Evolutionary conservation across 1,139 yeast genomes (phyloP).

Genomic region (Nakaseomyces sp.): DNA sequence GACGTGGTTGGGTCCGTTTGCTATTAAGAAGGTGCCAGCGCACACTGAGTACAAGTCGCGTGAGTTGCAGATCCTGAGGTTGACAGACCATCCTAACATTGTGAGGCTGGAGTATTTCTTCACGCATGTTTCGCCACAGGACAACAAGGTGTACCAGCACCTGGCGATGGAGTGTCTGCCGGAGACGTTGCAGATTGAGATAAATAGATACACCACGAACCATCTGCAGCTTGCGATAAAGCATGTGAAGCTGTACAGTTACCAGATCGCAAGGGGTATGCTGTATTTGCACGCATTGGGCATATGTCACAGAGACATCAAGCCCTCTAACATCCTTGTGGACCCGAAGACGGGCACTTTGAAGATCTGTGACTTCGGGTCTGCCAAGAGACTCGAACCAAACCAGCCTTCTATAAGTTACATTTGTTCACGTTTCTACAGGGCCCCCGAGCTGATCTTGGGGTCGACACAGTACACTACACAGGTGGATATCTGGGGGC

Average conservation of each 20-base stretch:
- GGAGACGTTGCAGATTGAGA: constrained; percentile 67
- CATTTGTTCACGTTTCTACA: constrained; percentile 69
- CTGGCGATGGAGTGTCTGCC: constrained; percentile 81
- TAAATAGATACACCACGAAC: constrained; percentile 56
- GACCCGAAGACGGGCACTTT: constrained; percentile 58
- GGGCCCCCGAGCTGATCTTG: constrained; percentile 76
- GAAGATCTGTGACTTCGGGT: constrained; percentile 76
- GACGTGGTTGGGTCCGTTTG: constrained; percentile 69
- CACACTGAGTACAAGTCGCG: constrained; percentile 77
- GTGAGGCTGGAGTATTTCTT: constrained; percentile 62
- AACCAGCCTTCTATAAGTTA: constrained; percentile 70
- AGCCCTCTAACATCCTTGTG: constrained; percentile 69
- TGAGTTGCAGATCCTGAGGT: constrained; percentile 64
- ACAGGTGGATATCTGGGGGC: constrained; percentile 77
- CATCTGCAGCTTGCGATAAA: constrained; percentile 60
- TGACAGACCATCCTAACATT: constrained; percentile 71
- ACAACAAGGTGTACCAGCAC: constrained; percentile 62
- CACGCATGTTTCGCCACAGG: constrained; percentile 46
- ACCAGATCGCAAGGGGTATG: constrained; percentile 76
- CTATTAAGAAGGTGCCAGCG: constrained; percentile 74
- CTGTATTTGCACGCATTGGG: constrained; percentile 71
- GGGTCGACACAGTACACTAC: constrained; percentile 71
- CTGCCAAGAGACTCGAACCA: constrained; percentile 67
- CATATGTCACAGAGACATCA: constrained; percentile 73
- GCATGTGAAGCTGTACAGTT: constrained; percentile 70